Base-by-base conservation (phyloP, 2,329 filamentous ascomycete species). In the Epichloe sp. region DNA sequence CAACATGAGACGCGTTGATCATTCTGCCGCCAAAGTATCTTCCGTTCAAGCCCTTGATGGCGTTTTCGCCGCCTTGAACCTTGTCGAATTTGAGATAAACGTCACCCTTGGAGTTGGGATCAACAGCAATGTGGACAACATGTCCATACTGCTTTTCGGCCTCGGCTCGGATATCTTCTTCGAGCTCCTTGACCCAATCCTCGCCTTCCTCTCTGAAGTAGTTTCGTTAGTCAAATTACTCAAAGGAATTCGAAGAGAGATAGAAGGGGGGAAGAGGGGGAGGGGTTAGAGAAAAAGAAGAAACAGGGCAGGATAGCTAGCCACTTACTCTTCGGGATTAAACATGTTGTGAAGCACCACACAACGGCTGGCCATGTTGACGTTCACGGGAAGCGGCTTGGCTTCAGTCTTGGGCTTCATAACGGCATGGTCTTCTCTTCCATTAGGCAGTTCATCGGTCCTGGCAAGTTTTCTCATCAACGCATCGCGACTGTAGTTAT, bases 81-180 rank as follows among this genome's bases (percentile, higher is more conserved):
- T 88, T 86, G 71, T 95, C 89, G 73, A 98, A 98, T 70, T 98
- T 98, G 68, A 98, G 83, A 70, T 95, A 98, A 61, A 98, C 91
- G 66, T 98, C 93, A 70, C 93, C 93, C 68, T 86, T 82, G 46
- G 89, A 93, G 72, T 95, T 94, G 59, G 86, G 82, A 74, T 97
- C 91, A 70, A 95, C 79, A 61, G 89, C 81, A 71, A 97, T 94
- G 80, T 98, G 93, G 68, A 97, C 89, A 63, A 98, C 91, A 62
- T 91, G 87, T 64, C 93, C 93, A 75, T 97, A 98, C 76, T 93
- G 95, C 62, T 82, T 78, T 73, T 95, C 87, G 67, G 91, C 95
- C 75, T 98, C 93, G 63, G 81, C 77, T 69, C 86, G 85, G 65
- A 98, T 87, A 65, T 98, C 93, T 66, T 89, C 84, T 72, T 96